These are phyloP conservation scores for Fistulinella prunicolor DNA, from an alignment of 768 basidiomycete genomes.

Conservation along the genomic window DNA sequence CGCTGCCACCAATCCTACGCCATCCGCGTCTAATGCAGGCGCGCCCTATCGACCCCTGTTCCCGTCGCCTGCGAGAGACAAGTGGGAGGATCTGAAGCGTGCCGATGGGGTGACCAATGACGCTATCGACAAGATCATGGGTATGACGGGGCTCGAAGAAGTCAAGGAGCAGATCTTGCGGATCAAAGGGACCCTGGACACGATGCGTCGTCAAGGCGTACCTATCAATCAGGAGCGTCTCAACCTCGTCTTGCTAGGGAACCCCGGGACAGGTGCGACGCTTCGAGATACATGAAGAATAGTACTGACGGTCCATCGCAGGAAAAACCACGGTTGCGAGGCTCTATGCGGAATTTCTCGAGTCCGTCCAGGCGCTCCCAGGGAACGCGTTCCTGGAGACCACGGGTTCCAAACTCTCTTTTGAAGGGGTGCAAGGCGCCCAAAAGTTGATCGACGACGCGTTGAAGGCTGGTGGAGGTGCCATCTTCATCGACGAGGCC, in stretches of 20 bases:
- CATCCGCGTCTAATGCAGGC: conserved; percentile 3
- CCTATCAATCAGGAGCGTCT: conserved; percentile 55
- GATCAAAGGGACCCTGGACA: conserved; percentile 59
- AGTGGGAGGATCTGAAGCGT: conserved; percentile 60
- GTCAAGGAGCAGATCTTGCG: conserved; percentile 60
- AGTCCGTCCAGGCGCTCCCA: conserved; percentile 53
- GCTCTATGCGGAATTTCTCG: conserved; percentile 60
- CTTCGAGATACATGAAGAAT: not conserved
- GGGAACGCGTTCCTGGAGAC: conserved; percentile 58
- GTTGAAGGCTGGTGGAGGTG: conserved; percentile 56
- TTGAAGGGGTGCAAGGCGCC: conserved; percentile 52
- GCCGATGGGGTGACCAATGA: conserved; percentile 49
- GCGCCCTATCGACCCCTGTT: conserved; percentile 12
- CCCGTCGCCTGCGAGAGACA: conserved; percentile 38
- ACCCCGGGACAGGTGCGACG: conserved; percentile 66
- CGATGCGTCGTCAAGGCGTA: conserved; percentile 48
- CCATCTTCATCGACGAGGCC: conserved; percentile 72
- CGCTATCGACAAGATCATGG: conserved; percentile 66
- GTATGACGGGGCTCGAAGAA: conserved; percentile 63
- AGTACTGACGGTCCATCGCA: conserved; percentile 19
- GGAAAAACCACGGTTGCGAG: conserved; percentile 73
- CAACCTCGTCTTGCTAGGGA: conserved; percentile 62
- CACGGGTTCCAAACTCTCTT: conserved; percentile 57
- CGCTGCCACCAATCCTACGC: not conserved
- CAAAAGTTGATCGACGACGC: conserved; percentile 53